Evolutionary conservation across 2,329 filamentous ascomycete genomes (phyloP).

Genomic region (Emergomyces pasteurianus): DNA sequence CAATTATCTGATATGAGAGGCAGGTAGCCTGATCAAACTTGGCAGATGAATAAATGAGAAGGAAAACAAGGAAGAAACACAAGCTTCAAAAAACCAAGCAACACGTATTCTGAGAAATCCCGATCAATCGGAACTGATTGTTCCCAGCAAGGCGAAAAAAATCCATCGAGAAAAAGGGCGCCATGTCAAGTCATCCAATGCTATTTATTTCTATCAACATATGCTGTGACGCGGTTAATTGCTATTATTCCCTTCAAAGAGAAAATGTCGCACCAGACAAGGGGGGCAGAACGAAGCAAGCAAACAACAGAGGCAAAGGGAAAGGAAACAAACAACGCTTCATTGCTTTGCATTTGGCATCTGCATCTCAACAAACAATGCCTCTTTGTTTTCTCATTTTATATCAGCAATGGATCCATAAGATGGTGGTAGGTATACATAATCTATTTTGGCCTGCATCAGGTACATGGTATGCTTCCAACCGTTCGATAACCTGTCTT

Average conservation of each 20-base stretch:
- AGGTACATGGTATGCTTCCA: not conserved
- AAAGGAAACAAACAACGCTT: not conserved
- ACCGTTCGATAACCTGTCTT: not conserved
- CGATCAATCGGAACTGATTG: too few relatives aligned
- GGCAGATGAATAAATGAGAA: too few relatives aligned
- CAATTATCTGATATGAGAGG: too few relatives aligned
- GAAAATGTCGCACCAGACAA: not conserved
- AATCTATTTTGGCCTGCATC: not conserved
- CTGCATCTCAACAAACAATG: not conserved
- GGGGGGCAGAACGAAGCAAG: too few relatives aligned
- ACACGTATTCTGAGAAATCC: too few relatives aligned
- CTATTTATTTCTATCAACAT: too few relatives aligned
- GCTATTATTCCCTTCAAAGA: not conserved
- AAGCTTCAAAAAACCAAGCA: too few relatives aligned
- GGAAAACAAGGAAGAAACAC: too few relatives aligned
- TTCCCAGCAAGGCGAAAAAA: too few relatives aligned
- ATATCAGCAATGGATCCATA: not conserved
- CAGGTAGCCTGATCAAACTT: too few relatives aligned
- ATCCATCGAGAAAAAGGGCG: too few relatives aligned
- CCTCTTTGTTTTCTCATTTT: not conserved
- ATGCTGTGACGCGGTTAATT: not conserved
- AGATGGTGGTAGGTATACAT: not conserved
- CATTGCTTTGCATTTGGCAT: not conserved
- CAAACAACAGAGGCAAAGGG: not conserved
- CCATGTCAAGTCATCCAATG: too few relatives aligned